phyloP scores from a whole-genome alignment of 148 eudicot genomes.

The Diospyros lotus region DNA sequence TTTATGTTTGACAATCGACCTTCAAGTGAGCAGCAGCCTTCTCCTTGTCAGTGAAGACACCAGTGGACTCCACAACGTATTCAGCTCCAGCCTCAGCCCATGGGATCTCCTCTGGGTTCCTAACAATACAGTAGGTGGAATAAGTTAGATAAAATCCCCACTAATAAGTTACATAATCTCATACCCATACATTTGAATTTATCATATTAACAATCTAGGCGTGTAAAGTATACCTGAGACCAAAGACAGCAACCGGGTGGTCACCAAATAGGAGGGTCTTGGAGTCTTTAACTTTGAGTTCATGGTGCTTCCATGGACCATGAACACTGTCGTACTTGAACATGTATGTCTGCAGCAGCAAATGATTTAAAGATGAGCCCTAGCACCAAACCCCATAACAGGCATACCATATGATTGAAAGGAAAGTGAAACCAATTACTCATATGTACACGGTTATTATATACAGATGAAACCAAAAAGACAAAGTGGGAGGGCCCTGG shows the following conservation, averaged over 20 bases:
- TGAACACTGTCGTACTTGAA: conserved; percentile 89
- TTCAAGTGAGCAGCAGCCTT: conserved; percentile 76
- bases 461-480: too few relatives aligned
- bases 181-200: neutral
- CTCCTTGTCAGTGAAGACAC: conserved; percentile 70
- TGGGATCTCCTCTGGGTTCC: conserved; percentile 83
- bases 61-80: conserved; percentile 64
- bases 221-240: conserved; percentile 36
- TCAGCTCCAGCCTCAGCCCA: conserved; percentile 64
- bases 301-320: conserved; percentile 82
- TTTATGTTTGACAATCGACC: conserved; percentile 19
- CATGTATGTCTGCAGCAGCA: conserved; percentile 63
- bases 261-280: too few relatives aligned
- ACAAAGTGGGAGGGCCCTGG: too few relatives aligned
- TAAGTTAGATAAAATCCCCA: neutral
- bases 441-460: too few relatives aligned
- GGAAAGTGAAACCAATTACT: too few relatives aligned
- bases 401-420: too few relatives aligned
- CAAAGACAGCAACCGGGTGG: conserved; percentile 55
- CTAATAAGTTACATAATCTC: neutral
- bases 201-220: neutral
- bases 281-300: conserved; percentile 41
- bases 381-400: too few relatives aligned
- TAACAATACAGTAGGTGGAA: conserved; percentile 13
- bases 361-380: too few relatives aligned